phyloP scores from a whole-genome alignment of 495 filamentous ascomycete genomes.

The Penicillium arizonense region DNA sequence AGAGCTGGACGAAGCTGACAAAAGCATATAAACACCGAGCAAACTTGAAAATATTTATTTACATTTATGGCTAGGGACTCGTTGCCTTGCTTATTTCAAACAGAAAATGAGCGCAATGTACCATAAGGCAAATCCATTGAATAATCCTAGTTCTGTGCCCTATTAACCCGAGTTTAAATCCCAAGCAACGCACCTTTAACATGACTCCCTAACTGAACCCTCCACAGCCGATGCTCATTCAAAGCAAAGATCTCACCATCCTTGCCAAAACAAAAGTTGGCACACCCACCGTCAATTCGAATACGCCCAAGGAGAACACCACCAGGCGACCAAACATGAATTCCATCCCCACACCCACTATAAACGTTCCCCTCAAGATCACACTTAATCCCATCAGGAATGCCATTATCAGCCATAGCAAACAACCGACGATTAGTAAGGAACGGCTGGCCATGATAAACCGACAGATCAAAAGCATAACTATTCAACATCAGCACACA shows the following conservation, averaged over 20 bases:
- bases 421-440: slow-evolving; percentile 54
- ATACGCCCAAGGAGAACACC: slow-evolving; percentile 59
- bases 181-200: slow-evolving; percentile 35
- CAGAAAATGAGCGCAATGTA: too few species aligned
- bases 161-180: neutral
- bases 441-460: slow-evolving; percentile 29
- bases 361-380: slow-evolving; percentile 62
- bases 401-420: slow-evolving; percentile 52
- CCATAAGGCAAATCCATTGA: too few species aligned
- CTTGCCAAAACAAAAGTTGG: slow-evolving; percentile 47
- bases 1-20: too few species aligned
- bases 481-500: slow-evolving; percentile 10
- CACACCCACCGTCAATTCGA: slow-evolving; percentile 37
- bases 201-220: slow-evolving; percentile 25
- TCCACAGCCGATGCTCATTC: slow-evolving; percentile 42
- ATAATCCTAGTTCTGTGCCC: too few species aligned
- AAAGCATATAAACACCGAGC: too few species aligned
- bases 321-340: slow-evolving; percentile 59
- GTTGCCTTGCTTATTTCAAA: too few species aligned
- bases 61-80: too few species aligned
- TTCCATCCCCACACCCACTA: slow-evolving; percentile 57
- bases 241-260: slow-evolving; percentile 40
- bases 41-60: too few species aligned
- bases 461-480: slow-evolving; percentile 29
- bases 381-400: slow-evolving; percentile 61